Evolutionary conservation across 441 rosid species (phyloP).

Genomic region (Dalechampia spathulata): DNA sequence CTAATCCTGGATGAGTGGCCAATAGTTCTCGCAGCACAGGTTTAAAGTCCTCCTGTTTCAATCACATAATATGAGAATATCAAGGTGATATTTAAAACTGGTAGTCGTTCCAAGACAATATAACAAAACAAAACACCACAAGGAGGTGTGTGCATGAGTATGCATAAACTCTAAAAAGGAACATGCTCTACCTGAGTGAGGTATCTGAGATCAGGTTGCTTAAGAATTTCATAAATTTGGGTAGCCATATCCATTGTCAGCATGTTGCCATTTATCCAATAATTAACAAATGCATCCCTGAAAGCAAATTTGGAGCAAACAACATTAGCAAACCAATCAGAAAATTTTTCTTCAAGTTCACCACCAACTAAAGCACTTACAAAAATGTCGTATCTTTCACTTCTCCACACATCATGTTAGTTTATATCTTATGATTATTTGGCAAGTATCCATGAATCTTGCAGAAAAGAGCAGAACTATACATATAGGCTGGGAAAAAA

Average conservation of each 20-base stretch:
- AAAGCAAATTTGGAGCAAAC: conserved; percentile 9
- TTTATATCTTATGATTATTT: too few species aligned
- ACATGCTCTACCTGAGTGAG: conserved; percentile 57
- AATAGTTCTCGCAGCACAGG: conserved; percentile 76
- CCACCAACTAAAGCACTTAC: neutral
- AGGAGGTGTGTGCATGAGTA: neutral
- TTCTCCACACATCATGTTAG: too few species aligned
- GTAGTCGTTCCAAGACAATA: neutral
- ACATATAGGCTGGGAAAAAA: neutral
- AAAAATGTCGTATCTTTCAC: too few species aligned
- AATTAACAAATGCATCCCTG: conserved; percentile 87
- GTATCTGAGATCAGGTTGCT: conserved; percentile 64
- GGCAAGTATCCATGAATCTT: neutral
- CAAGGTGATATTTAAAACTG: neutral
- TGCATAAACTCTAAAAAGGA: neutral
- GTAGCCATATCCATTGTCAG: conserved; percentile 78
- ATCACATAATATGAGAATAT: conserved; percentile 13
- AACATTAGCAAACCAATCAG: neutral
- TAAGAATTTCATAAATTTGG: conserved; percentile 70
- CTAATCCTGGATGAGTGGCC: conserved; percentile 98
- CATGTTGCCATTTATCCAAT: conserved; percentile 79
- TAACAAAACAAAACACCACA: neutral
- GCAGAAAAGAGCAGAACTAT: neutral
- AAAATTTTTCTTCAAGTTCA: neutral
- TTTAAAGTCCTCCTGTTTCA: conserved; percentile 90